phyloP scores from a whole-genome alignment of 257 asterid genomes.

The Solanum okadae region DNA sequence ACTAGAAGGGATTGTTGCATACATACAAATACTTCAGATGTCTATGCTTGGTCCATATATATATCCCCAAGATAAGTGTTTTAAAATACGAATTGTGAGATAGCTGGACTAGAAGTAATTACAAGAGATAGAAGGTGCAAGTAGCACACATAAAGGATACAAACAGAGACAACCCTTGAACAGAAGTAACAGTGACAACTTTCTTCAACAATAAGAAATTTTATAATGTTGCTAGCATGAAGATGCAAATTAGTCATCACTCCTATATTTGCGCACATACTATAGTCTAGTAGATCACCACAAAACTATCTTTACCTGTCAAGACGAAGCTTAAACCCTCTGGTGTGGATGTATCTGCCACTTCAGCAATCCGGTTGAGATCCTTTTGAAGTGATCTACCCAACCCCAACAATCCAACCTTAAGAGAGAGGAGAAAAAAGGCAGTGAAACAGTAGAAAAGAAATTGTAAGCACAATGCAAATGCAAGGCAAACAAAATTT shows the following conservation, averaged over 20 bases:
- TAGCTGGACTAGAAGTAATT: not conserved
- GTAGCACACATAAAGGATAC: not conserved
- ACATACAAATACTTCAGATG: not conserved
- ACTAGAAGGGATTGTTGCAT: not conserved
- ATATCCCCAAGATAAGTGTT: not conserved
- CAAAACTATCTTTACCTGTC: slow-evolving; percentile 50
- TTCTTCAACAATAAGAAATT: not conserved
- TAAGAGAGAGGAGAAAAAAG: slow-evolving; percentile 1
- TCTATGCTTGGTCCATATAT: not conserved
- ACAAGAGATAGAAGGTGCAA: not conserved
- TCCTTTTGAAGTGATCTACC: slow-evolving; percentile 86
- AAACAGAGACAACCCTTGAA: not conserved
- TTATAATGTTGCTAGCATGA: not conserved
- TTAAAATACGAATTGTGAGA: not conserved
- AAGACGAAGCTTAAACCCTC: slow-evolving; percentile 87
- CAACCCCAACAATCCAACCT: slow-evolving; percentile 93
- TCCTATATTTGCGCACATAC: not conserved
- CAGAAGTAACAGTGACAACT: not conserved
- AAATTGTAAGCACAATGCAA: not conserved
- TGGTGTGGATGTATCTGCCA: slow-evolving; percentile 83
- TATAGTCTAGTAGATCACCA: not conserved
- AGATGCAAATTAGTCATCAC: not conserved
- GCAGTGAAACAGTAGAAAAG: not conserved
- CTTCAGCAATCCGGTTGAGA: slow-evolving; percentile 83
- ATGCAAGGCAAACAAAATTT: not conserved